phyloP scores from a whole-genome alignment of 176 grass and related monocot species.

The Coix lacrymajobi region DNA sequence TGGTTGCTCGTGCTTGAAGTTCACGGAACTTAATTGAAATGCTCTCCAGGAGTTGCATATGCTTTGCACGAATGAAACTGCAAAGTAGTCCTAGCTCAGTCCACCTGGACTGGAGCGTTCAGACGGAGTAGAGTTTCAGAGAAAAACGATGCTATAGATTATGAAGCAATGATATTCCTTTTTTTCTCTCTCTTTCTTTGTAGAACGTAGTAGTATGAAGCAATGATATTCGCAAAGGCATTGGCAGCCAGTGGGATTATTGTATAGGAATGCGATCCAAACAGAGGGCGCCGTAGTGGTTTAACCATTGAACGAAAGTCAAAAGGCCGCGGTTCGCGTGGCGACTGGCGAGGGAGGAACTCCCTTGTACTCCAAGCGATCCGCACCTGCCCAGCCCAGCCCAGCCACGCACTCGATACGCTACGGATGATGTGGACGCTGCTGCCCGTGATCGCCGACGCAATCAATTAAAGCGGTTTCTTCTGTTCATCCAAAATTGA shows the following conservation, averaged over 20 bases:
- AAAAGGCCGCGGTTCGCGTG: conserved; percentile 54
- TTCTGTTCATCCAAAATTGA: background rate
- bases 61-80: background rate
- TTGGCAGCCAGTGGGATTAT: background rate
- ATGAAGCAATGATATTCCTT: background rate
- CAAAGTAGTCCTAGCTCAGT: no score
- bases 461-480: conserved; percentile 13
- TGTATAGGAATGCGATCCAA: background rate
- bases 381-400: conserved; percentile 2
- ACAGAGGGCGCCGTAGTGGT: background rate
- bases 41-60: background rate
- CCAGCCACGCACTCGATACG: conserved; percentile 10
- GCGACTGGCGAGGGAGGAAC: conserved; percentile 13
- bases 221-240: background rate
- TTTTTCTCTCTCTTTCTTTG: background rate
- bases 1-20: background rate
- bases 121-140: background rate
- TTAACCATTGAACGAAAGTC: conserved; percentile 23
- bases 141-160: background rate
- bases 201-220: background rate
- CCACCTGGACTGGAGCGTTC: background rate
- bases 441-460: conserved; percentile 15
- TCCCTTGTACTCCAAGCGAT: conserved; percentile 62
- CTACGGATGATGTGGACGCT: conserved; percentile 17
- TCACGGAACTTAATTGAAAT: background rate